These are phyloP conservation scores for Penicillium robsamsonii DNA, from an alignment of 495 filamentous ascomycete genomes.

Conservation along the genomic window DNA sequence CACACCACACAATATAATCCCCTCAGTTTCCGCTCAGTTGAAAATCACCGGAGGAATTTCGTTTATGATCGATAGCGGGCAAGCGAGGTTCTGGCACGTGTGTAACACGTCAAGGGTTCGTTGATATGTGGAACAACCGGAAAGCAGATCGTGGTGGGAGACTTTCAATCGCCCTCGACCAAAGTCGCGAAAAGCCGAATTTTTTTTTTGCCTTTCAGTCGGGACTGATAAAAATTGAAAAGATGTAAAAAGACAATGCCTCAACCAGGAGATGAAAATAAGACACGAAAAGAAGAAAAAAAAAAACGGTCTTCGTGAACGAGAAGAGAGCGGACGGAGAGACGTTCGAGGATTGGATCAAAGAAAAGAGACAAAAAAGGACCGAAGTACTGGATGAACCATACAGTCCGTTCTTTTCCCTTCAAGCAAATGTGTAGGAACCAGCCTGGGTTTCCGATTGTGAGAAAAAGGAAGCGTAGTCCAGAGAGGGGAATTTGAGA, in stretches of 20 bases:
- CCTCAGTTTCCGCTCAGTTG: conserved; percentile 19
- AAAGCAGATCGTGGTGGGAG: conserved; percentile 6
- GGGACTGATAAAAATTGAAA: conserved; percentile 4
- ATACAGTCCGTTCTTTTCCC: background rate
- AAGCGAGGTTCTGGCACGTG: background rate
- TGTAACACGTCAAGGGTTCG: background rate
- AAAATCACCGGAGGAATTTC: background rate
- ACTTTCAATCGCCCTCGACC: conserved; percentile 7
- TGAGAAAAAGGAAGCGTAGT: conserved; percentile 2
- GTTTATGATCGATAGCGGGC: background rate
- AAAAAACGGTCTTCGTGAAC: conserved; percentile 6
- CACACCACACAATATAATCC: conserved; percentile 22
- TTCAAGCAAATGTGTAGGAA: conserved; percentile 15
- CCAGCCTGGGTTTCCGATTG: conserved; percentile 29
- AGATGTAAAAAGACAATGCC: conserved; percentile 14
- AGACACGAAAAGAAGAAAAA: conserved; percentile 7
- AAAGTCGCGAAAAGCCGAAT: conserved; percentile 7
- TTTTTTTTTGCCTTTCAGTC: conserved; percentile 2
- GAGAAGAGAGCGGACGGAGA: background rate
- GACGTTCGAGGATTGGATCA: conserved; percentile 2
- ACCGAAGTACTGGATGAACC: background rate
- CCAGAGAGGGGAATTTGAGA: conserved; percentile 13
- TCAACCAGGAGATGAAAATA: conserved; percentile 28
- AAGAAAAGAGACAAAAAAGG: conserved; percentile 5
- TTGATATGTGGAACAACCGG: conserved; percentile 1